Evolutionary conservation across 2,329 filamentous ascomycete species (phyloP), one percentile per base, ranked within the genome.

Genomic region (Myriosclerotinia duriaeana): DNA sequence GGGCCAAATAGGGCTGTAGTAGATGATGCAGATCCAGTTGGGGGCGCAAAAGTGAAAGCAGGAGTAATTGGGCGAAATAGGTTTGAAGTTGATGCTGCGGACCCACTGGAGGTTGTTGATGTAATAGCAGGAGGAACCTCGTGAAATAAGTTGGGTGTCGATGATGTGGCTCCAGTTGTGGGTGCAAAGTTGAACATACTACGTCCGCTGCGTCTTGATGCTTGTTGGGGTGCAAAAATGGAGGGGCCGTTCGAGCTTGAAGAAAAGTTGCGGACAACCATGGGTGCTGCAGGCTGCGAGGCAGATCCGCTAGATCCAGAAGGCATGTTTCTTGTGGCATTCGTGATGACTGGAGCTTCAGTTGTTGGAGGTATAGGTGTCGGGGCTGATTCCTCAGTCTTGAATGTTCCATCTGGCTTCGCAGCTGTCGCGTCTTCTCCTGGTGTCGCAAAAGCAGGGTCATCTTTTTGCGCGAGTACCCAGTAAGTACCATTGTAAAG

Each of bases 361-460:
- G 30, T 38, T 40, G 30, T 5, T 52, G 36, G 5, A 34, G 30
- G 30, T 34, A 34, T 5, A 34, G 30, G 4, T 34, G 30, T n/a
- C 12, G 30, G 26, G 11, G 12, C 5, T 42, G 54, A 14, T 15
- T 50, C 22, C 36, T 12, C 8, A 53, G 44, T 36, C 4, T 15
- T 11, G 34, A 20, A 11, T 53, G 17, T 52, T 52, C 22, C 42
- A 44, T 40, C 34, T 38, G 36, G 9, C 17, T 12, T 50, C 6
- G 20, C 6, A n/a, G 26, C 20, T 34, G 15, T 44, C 12, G 22
- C 30, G 6, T 9, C 17, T 34, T 34, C 58, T 52, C 15, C 17
- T 36, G n/a, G 34, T 40, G 12, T 64, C 61, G 20, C 65, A 30
- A 14, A 53, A 9, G 52, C 65, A 66, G 56, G 68, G 34, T 52